Evolutionary conservation across 129 eudicot species (phyloP).

Genomic region (Flaveria bidentis): DNA sequence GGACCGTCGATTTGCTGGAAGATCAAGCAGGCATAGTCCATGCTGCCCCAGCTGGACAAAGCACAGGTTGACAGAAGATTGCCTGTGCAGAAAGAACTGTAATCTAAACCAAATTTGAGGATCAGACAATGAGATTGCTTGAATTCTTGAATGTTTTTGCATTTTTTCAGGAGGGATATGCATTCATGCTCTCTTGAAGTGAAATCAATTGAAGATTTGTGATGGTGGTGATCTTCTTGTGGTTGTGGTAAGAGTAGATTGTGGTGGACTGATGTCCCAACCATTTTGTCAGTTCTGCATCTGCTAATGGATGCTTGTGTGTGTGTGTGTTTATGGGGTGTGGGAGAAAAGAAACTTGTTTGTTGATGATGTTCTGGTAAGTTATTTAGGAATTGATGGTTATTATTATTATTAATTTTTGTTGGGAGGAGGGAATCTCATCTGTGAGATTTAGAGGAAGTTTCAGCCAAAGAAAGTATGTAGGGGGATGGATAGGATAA

Average conservation of each 20-base stretch:
- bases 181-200: slow-evolving; percentile 66
- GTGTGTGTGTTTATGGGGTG: not conserved
- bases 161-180: slow-evolving; percentile 52
- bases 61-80: slow-evolving; percentile 74
- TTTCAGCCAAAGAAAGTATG: slow-evolving; percentile 53
- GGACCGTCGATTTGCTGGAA: slow-evolving; percentile 63
- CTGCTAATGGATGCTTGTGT: slow-evolving; percentile 1
- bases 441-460: slow-evolving; percentile 45
- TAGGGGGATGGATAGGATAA: slow-evolving; percentile 58
- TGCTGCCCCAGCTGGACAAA: slow-evolving; percentile 72
- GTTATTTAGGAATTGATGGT: slow-evolving; percentile 11
- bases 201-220: slow-evolving; percentile 41
- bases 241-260: slow-evolving; percentile 47
- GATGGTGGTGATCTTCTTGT: slow-evolving; percentile 42
- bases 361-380: not conserved
- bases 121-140: slow-evolving; percentile 74
- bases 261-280: slow-evolving; percentile 67
- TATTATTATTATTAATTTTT: not conserved
- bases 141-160: slow-evolving; percentile 59
- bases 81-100: slow-evolving; percentile 59
- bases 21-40: slow-evolving; percentile 79
- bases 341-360: slow-evolving; percentile 4
- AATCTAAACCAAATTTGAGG: slow-evolving; percentile 55
- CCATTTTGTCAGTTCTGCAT: slow-evolving; percentile 44
- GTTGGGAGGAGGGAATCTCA: slow-evolving; percentile 34